Base-by-base conservation (phyloP, 164 flowering plant genomes). In the Akebia trifoliata region DNA sequence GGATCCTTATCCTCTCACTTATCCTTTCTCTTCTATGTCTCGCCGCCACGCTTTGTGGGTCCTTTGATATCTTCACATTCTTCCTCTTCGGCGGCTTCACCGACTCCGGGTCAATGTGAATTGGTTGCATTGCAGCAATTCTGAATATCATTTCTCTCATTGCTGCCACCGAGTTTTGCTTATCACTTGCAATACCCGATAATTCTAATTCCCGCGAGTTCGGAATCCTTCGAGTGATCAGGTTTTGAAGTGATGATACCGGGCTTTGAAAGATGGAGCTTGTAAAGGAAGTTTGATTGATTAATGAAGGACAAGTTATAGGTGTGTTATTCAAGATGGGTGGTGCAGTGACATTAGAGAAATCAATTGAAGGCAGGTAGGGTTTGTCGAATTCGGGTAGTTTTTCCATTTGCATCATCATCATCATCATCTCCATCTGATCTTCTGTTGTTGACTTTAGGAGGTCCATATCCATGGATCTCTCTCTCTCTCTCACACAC, bases 91-190 rank as follows among this genome's bases (percentile, higher is more conserved):
- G 86, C 1, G 83, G 78, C 66, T 78, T 81, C 45, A 81, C 75
- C 1, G 86, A 72, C 39, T 78, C 83, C 24, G 83, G 86, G 59
- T 81, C 86, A 21, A 81, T 81, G 64, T 81, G 74, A 40, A 81
- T 73, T 17, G 86, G 86, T 57, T 81, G 86, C 86, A 81, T 81
- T 8, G 76, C 81, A 2, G 86, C 86, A 0, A 81, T 73, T 6
- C 81, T 58, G 48, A 78, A 81, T 3, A 81, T 81, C 86, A 76
- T 78, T 67, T 81, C 86, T 43, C 81, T 74, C 86, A 81, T 78
- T 2, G 79, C 70, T 7, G 68, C 73, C 73, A 66, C 53, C 2
- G 72, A 69, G 56, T 59, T 63, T 15, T 49, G 35, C 55, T 66
- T 66, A 22, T 47, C 3, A 54, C 40, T 58, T 50, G 50, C 38